phyloP scores from a whole-genome alignment of 768 basidiomycete genomes.

The Boletus subcaerulescens region DNA sequence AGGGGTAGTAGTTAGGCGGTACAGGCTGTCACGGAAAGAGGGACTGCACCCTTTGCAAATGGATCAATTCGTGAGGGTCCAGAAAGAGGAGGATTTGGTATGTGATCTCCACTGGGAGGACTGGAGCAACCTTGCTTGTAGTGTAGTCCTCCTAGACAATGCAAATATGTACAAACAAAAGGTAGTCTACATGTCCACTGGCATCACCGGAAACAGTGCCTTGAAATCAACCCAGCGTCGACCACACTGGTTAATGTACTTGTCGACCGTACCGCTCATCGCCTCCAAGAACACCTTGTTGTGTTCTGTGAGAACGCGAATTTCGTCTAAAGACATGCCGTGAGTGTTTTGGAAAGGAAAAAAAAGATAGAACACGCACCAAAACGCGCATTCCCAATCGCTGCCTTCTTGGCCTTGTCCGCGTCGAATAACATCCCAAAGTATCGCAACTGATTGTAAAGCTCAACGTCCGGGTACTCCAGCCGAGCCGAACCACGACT shows the following conservation, averaged over 20 bases:
- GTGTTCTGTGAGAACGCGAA: constrained; percentile 45
- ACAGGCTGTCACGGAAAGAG: no score
- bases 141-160: no score
- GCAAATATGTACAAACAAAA: no score
- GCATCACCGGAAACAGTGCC: constrained; percentile 80
- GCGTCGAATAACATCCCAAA: constrained; percentile 76
- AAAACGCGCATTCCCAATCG: constrained; percentile 43
- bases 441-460: constrained; percentile 91
- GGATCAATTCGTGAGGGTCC: no score
- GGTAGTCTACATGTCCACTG: constrained; percentile 47
- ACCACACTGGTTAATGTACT: constrained; percentile 84
- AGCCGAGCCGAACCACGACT: background rate
- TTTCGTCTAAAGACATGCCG: constrained; percentile 25
- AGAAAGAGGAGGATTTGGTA: background rate
- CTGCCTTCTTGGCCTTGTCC: constrained; percentile 55
- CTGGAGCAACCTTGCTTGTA: background rate
- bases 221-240: constrained; percentile 86
- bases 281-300: constrained; percentile 51
- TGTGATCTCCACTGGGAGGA: background rate
- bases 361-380: constrained; percentile 31
- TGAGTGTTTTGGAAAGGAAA: background rate
- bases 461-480: constrained; percentile 78
- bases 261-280: constrained; percentile 61
- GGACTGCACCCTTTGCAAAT: no score
- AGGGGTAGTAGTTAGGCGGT: no score